Conservation (phyloP, 2,329 filamentous ascomycete species). For the Dactylellina haptotyla region DNA sequence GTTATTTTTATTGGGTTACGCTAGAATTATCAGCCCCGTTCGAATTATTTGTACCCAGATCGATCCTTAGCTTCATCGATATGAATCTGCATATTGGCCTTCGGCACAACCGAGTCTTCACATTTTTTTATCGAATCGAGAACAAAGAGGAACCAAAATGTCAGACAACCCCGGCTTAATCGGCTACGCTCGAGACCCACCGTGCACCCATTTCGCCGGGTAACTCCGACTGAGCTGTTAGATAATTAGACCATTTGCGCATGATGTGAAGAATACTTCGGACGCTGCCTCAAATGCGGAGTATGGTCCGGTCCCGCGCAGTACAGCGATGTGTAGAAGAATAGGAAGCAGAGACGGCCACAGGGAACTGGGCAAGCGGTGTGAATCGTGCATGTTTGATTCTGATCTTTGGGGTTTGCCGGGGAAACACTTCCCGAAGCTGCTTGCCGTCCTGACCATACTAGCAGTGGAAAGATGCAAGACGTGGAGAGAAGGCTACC, state of each 20-base stretch:
- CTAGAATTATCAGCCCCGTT: no score
- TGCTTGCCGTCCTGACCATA: not conserved
- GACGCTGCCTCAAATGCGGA: constrained; percentile 14
- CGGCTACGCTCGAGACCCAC: constrained; percentile 23
- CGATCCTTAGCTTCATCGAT: no score
- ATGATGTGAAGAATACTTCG: constrained; percentile 13
- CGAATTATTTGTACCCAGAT: no score
- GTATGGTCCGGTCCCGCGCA: constrained; percentile 23
- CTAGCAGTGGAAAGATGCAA: constrained; percentile 5
- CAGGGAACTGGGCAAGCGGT: no score
- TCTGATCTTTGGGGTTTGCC: not conserved
- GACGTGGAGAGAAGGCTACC: constrained; percentile 2
- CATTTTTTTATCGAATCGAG: not conserved
- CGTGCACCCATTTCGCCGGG: not conserved
- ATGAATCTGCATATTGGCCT: no score
- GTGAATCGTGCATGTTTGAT: no score
- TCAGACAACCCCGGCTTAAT: constrained; percentile 9
- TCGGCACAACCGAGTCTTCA: no score
- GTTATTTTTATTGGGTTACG: no score
- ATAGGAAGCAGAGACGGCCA: not conserved
- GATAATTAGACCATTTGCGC: no score
- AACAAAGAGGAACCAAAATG: not conserved
- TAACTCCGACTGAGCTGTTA: constrained; percentile 4
- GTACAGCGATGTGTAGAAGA: constrained; percentile 8
- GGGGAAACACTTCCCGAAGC: constrained; percentile 10